A percentile compares a stretch with the other conserved stretches of the same genome.
These are phyloP conservation scores for Phycomyces blakesleeanus DNA, from an alignment of 192 early-diverging fungal species.

Conservation along the genomic window DNA sequence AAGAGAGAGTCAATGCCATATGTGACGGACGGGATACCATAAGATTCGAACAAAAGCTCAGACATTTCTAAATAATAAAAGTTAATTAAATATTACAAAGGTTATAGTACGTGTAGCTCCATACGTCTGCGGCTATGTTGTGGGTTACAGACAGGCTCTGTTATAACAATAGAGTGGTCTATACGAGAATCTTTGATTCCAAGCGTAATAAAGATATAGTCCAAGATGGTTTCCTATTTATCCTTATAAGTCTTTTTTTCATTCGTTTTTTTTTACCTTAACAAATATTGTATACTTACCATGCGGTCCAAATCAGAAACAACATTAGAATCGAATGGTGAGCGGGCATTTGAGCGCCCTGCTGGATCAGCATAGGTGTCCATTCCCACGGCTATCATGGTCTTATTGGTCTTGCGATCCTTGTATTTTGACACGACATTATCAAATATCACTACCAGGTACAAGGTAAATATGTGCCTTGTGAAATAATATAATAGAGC, in stretches of 20 bases:
- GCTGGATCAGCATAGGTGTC: conserved; percentile 58
- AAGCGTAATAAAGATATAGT: conserved; percentile 81
- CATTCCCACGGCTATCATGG: conserved; percentile 57
- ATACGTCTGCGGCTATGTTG: conserved; percentile 69
- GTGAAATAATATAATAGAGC: neutral
- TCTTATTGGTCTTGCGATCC: conserved; percentile 49
- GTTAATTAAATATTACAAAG: neutral
- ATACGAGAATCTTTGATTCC: conserved; percentile 69
- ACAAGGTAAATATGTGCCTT: conserved; percentile 12
- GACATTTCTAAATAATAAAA: conserved; percentile 60
- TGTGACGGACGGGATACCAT: conserved; percentile 66
- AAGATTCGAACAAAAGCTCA: conserved; percentile 87
- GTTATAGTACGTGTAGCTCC: neutral
- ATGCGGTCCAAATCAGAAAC: conserved; percentile 72
- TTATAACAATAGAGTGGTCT: conserved; percentile 82
- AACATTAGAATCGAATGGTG: conserved; percentile 63
- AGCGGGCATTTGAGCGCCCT: conserved; percentile 48
- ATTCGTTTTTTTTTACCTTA: neutral
- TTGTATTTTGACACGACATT: conserved; percentile 64
- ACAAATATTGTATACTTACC: conserved; percentile 50
- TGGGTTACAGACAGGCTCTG: conserved; percentile 79
- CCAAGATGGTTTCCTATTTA: conserved; percentile 72
- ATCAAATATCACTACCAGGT: conserved; percentile 68
- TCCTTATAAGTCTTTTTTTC: neutral
- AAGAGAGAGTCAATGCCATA: conserved; percentile 89